Evolutionary conservation across 768 basidiomycete species (phyloP), one percentile per base, ranked within the genome.

Genomic region (Bullera alba): DNA sequence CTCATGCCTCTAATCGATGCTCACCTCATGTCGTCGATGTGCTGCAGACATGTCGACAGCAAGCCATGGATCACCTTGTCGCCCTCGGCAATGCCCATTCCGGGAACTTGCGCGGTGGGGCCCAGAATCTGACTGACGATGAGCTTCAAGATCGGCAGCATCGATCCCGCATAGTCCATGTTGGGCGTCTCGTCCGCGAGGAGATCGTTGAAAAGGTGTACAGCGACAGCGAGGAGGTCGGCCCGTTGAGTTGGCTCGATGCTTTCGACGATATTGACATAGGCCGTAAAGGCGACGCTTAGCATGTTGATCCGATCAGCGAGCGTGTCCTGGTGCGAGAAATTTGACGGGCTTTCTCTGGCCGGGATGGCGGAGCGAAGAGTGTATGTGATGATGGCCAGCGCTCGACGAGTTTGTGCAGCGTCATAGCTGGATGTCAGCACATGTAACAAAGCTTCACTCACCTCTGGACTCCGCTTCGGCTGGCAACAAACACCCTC

Each of bases 21-120:
- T 53, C 44, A 90, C 90, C 90, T 80, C 85, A 95, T 90, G 54
- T 84, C 86, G 63, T 96, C 92, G 21, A 96, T 78, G 64, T 93
- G 86, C 42, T 83, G 75, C 28, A 96, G 73, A 63, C 87, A 90
- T 0, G 84, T 79, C 0, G 88, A 92, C n/a, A 96, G 74, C 17
- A 95, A 71, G 17, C 87, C 86, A 64, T 93, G 85, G 0, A 77
- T 14, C 39, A 77, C 76, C 16, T 75, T 56, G 19, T 76, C 71
- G 10, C 44, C 46, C 32, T 48, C 50, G 39, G 70, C 53, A 0
- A 19, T 46, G 26, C 73, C 70, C 5, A 76, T 53, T 4, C 60
- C 63, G 5, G 71, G 4, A 77, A 78, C 37, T 79, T 73, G 38
- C 10, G 39, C 35, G 3, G 25, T 23, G 4, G 28, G 10, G 10